Conservation (phyloP, 371 early-diverging fungal genomes). For the Mortierella sp. region DNA sequence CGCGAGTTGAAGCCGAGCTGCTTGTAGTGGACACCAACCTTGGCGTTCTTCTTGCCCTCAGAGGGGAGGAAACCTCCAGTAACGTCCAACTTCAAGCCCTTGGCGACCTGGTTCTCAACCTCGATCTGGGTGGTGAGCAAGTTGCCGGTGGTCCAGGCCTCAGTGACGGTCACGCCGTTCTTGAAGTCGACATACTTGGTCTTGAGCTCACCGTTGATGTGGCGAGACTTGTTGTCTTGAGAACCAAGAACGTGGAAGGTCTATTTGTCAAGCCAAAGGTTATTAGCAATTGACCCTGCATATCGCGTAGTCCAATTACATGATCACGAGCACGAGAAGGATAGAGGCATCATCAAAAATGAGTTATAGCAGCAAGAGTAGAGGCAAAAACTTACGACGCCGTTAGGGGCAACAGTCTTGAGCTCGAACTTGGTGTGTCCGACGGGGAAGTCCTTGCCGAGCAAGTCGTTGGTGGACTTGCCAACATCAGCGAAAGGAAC, state of each 20-base stretch:
- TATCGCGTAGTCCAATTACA: not conserved
- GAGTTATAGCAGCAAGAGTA: not conserved
- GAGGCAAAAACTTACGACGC: conserved; percentile 81
- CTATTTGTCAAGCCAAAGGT: conserved; percentile 56
- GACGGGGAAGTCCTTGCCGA: conserved; percentile 96
- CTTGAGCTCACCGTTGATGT: conserved; percentile 95
- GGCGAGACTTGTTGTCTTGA: conserved; percentile 94
- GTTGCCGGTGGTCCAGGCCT: conserved; percentile 96
- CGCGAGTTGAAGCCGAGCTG: conserved; percentile 84
- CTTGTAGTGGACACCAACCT: conserved; percentile 86
- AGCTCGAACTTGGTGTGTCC: conserved; percentile 96
- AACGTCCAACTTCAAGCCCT: conserved; percentile 84
- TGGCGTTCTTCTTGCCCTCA: conserved; percentile 74
- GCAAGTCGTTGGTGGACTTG: conserved; percentile 95
- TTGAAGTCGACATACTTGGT: conserved; percentile 95
- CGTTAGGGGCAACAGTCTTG: conserved; percentile 94
- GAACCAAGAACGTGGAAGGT: conserved; percentile 95
- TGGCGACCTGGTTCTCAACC: conserved; percentile 93
- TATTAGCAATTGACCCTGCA: conserved; percentile 4
- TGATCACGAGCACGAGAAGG: not conserved
- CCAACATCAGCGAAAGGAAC: conserved; percentile 93
- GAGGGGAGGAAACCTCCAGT: conserved; percentile 62
- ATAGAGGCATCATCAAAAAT: not conserved
- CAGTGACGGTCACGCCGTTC: conserved; percentile 94
- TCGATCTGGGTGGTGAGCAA: conserved; percentile 93